A percentile compares a stretch with the other conserved stretches of the same genome.
phyloP scores from a whole-genome alignment of 345 rosid genomes.

The Cardamine occulta region DNA sequence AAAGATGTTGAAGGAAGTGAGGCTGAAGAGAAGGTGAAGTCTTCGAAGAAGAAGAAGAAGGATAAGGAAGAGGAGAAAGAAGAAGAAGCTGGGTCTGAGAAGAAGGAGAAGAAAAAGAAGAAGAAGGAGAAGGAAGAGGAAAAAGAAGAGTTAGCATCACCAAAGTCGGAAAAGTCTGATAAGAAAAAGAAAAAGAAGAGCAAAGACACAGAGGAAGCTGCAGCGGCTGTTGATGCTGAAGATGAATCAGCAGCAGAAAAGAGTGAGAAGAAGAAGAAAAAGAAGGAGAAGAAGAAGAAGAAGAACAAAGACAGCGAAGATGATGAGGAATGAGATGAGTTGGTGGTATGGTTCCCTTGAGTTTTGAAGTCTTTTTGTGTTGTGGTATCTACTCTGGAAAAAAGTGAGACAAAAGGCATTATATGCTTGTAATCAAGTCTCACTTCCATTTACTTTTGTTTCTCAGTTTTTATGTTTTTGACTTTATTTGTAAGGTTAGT shows the following conservation, averaged over 20 bases:
- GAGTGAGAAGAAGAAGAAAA: constrained; percentile 76
- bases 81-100: constrained; percentile 53
- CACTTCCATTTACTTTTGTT: constrained; percentile 32
- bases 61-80: constrained; percentile 59
- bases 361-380: constrained; percentile 20
- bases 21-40: constrained; percentile 48
- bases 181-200: constrained; percentile 79
- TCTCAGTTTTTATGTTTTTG: constrained; percentile 18
- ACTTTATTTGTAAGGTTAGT: background rate
- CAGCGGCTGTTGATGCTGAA: constrained; percentile 44
- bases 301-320: constrained; percentile 50
- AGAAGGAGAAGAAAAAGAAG: constrained; percentile 56
- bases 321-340: constrained; percentile 37
- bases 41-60: constrained; percentile 46
- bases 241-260: constrained; percentile 50
- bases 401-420: constrained; percentile 48
- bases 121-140: constrained; percentile 50
- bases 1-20: constrained; percentile 43
- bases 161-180: constrained; percentile 78
- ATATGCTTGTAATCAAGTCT: constrained; percentile 42
- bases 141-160: constrained; percentile 49
- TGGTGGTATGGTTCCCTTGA: background rate
- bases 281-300: constrained; percentile 51
- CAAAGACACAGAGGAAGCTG: constrained; percentile 55
- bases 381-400: constrained; percentile 32